Evolutionary conservation across 768 basidiomycete genomes (phyloP).

Genomic region (Coprinellus micaceus): DNA sequence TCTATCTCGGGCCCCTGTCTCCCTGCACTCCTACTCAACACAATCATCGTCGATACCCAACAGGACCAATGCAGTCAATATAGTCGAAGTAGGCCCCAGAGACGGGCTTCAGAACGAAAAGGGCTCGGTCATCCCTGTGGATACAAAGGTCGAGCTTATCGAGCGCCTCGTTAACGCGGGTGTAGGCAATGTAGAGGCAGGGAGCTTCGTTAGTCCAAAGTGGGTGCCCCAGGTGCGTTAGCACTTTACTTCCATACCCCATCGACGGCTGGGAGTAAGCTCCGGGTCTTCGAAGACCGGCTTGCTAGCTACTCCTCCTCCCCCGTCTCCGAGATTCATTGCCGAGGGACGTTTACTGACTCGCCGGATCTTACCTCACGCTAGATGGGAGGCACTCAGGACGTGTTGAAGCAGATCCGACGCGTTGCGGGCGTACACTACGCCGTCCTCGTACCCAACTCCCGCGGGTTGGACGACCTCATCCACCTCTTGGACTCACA

Average conservation of each 20-base stretch:
- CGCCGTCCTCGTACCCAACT: slow-evolving; percentile 79
- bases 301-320: too few relatives aligned
- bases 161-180: slow-evolving; percentile 70
- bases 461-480: slow-evolving; percentile 70
- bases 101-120: slow-evolving; percentile 93
- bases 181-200: slow-evolving; percentile 68
- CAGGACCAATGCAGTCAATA: slow-evolving; percentile 38
- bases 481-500: slow-evolving; percentile 48
- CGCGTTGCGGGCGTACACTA: slow-evolving; percentile 61
- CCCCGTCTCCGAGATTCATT: too few relatives aligned
- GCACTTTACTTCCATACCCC: not conserved
- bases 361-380: not conserved
- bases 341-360: too few relatives aligned
- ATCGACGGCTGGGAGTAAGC: not conserved
- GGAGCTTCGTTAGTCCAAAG: slow-evolving; percentile 90
- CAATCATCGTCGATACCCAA: not conserved
- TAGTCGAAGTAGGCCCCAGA: slow-evolving; percentile 88
- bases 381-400: slow-evolving; percentile 85
- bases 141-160: slow-evolving; percentile 77
- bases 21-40: not conserved
- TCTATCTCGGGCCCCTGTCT: not conserved
- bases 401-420: slow-evolving; percentile 51
- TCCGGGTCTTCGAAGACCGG: too few relatives aligned
- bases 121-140: slow-evolving; percentile 56
- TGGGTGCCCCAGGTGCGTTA: slow-evolving; percentile 83